A percentile compares a stretch with the other conserved stretches of the same genome.
Evolutionary conservation across 371 early-diverging fungal genomes (phyloP).

Genomic region (Capniomyces stellatus): DNA sequence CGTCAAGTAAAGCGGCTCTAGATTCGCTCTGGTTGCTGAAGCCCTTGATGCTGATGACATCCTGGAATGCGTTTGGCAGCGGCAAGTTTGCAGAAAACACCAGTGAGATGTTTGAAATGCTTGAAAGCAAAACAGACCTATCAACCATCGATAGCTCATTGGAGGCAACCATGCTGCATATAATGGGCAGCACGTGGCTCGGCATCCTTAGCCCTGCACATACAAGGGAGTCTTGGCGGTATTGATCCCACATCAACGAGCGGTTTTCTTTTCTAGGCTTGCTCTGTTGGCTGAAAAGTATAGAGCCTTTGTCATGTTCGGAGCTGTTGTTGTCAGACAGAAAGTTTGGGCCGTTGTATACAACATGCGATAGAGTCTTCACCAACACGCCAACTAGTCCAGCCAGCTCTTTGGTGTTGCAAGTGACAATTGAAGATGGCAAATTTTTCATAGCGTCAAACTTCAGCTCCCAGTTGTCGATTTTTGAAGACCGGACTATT

Average conservation of each 20-base stretch:
- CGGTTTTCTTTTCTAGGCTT: background rate
- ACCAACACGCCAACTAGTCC: background rate
- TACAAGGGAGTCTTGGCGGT: background rate
- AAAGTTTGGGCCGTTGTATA: background rate
- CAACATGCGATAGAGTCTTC: background rate
- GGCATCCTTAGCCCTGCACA: background rate
- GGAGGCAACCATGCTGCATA: background rate
- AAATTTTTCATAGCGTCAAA: background rate
- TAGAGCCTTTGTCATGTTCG: background rate
- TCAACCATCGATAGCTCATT: slow-evolving; percentile 2
- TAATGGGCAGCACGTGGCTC: background rate
- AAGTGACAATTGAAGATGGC: background rate
- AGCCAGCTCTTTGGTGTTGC: background rate
- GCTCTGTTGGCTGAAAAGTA: background rate
- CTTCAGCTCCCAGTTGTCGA: background rate
- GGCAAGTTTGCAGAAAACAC: background rate
- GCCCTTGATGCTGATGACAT: too few relatives aligned
- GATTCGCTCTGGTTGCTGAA: too few relatives aligned
- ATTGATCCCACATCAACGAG: background rate
- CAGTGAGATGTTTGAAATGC: background rate
- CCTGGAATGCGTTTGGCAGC: background rate
- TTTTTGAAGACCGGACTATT: background rate
- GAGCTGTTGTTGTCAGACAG: too few relatives aligned
- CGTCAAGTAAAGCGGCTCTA: too few relatives aligned
- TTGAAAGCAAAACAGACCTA: background rate